These are phyloP conservation scores for Rutstroemia sydowiana DNA, from an alignment of 2,329 filamentous ascomycete genomes.

Conservation along the genomic window DNA sequence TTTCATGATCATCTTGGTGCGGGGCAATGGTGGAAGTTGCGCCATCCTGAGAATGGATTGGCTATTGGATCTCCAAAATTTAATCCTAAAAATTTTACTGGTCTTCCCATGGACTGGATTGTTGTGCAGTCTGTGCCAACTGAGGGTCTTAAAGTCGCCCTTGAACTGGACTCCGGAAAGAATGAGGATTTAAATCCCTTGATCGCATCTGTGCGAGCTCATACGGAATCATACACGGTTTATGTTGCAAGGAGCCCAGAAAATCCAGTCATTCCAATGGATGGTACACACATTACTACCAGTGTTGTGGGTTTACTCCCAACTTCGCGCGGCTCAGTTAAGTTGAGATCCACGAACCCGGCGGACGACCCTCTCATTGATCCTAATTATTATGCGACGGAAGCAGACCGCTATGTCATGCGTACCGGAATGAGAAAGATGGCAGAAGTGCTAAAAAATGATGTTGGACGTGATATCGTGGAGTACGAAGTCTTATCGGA, in stretches of 20 bases:
- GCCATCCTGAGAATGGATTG: neutral
- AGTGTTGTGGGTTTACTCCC: slow-evolving; percentile 8
- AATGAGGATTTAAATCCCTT: neutral
- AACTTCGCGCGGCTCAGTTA: slow-evolving; percentile 13
- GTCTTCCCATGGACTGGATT: neutral
- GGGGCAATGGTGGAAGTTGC: neutral
- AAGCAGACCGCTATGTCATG: slow-evolving; percentile 10
- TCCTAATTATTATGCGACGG: slow-evolving; percentile 14
- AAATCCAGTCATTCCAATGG: slow-evolving; percentile 5
- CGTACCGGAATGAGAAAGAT: slow-evolving; percentile 7
- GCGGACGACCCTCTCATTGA: slow-evolving; percentile 10
- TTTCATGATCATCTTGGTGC: neutral
- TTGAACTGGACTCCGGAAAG: neutral
- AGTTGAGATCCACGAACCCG: slow-evolving; percentile 3
- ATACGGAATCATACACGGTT: neutral
- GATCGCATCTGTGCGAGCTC: neutral
- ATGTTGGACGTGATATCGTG: slow-evolving; percentile 24
- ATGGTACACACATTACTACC: slow-evolving; percentile 12
- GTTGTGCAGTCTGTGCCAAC: neutral
- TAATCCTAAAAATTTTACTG: neutral
- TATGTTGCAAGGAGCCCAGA: neutral
- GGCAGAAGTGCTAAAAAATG: neutral
- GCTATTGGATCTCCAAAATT: neutral
- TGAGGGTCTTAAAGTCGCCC: neutral
- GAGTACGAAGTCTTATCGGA: slow-evolving; percentile 6